Evolutionary conservation across 192 early-diverging fungal species (phyloP).

Genomic region (Linnemannia zychae): DNA sequence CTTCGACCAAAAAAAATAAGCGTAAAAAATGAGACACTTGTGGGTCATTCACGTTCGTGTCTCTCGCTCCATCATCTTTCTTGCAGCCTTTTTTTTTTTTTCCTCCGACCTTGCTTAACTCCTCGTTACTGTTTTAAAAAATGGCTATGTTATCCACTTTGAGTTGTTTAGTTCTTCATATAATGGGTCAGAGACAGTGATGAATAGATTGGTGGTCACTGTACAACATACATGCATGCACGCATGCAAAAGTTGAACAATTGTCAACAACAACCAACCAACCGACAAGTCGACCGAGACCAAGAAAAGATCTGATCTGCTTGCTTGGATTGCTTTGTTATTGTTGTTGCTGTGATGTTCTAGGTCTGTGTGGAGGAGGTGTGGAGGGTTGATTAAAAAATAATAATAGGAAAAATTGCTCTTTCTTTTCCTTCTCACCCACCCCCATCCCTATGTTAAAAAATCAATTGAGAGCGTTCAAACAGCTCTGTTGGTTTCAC

Average conservation of each 20-base stretch:
- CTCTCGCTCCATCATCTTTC: background rate
- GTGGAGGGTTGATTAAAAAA: background rate
- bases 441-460: background rate
- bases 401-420: background rate
- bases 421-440: background rate
- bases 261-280: background rate
- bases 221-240: background rate
- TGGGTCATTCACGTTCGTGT: slow-evolving; percentile 1
- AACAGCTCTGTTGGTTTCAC: background rate
- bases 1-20: background rate
- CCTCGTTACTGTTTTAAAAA: background rate
- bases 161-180: background rate
- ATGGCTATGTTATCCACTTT: background rate
- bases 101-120: background rate
- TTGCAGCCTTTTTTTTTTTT: background rate
- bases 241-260: background rate
- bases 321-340: background rate
- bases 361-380: background rate
- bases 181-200: background rate
- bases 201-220: background rate
- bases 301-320: too few species aligned
- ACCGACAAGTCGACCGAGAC: background rate
- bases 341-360: background rate
- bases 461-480: background rate
- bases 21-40: background rate